Conservation (phyloP, 108 stramenopile species). For the Nannochloropsis oceanica region DNA sequence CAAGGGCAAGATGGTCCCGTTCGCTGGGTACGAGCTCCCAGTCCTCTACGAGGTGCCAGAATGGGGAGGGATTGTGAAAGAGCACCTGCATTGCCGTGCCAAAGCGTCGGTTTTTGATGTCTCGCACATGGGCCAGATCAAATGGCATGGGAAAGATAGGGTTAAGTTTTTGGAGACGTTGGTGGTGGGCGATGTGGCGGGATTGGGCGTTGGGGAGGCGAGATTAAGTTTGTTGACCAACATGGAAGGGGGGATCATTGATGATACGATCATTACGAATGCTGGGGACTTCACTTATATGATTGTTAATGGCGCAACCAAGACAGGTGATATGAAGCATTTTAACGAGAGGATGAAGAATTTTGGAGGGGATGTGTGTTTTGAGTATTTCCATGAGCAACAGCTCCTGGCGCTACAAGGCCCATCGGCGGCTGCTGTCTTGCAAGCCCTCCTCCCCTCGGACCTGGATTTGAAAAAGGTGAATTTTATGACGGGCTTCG, state of each 20-base stretch:
- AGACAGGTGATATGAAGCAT: slow-evolving; percentile 84
- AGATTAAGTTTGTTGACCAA: slow-evolving; percentile 76
- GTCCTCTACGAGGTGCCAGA: slow-evolving; percentile 63
- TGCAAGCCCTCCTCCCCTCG: slow-evolving; percentile 51
- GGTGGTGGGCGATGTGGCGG: slow-evolving; percentile 78
- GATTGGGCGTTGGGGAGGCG: slow-evolving; percentile 44
- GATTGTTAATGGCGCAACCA: slow-evolving; percentile 96
- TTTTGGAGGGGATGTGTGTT: slow-evolving; percentile 28
- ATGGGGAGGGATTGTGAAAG: slow-evolving; percentile 84
- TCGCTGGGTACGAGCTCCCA: slow-evolving; percentile 95
- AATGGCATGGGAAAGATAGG: slow-evolving; percentile 83
- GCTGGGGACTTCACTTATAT: slow-evolving; percentile 48
- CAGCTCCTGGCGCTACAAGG: slow-evolving; percentile 90
- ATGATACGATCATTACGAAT: slow-evolving; percentile 92
- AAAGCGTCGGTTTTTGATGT: slow-evolving; percentile 84
- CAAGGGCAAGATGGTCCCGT: slow-evolving; percentile 94
- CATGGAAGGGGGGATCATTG: slow-evolving; percentile 80
- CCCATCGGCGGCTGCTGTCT: slow-evolving; percentile 66
- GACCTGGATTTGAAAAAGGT: slow-evolving; percentile 63
- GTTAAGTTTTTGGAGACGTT: slow-evolving; percentile 66
- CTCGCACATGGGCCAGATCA: slow-evolving; percentile 96
- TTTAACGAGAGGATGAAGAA: slow-evolving; percentile 23
- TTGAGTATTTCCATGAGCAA: slow-evolving; percentile 49
- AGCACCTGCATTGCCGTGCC: slow-evolving; percentile 76
- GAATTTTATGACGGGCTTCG: slow-evolving; percentile 81